Percentiles rank a stretch among this genome's conserved stretches.
phyloP scores from a whole-genome alignment of 2,329 filamentous ascomycete genomes.

The Talaromyces marneffei region DNA sequence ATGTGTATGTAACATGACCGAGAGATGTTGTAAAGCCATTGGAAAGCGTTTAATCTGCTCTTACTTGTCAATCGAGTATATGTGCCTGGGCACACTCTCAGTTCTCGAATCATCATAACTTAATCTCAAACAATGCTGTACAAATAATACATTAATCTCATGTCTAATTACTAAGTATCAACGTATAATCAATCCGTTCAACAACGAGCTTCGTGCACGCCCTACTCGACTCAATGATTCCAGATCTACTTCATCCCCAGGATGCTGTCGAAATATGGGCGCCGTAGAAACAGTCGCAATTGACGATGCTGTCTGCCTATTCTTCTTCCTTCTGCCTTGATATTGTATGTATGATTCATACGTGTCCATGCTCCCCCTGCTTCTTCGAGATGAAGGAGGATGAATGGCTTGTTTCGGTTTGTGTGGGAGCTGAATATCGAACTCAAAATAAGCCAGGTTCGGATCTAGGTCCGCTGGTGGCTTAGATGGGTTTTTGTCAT shows the following conservation, averaged over 20 bases:
- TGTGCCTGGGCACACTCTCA: background rate
- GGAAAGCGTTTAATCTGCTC: background rate
- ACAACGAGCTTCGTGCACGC: constrained; percentile 10
- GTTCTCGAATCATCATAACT: background rate
- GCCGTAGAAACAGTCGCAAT: constrained; percentile 8
- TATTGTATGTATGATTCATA: background rate
- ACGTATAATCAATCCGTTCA: background rate
- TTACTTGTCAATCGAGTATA: background rate
- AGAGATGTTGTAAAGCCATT: background rate
- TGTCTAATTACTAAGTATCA: background rate
- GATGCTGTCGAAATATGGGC: constrained; percentile 13
- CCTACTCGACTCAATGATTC: background rate
- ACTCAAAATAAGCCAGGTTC: background rate
- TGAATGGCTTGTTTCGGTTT: background rate
- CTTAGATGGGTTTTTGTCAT: background rate
- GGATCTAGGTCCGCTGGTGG: background rate
- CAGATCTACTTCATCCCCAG: constrained; percentile 10
- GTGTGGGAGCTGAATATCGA: background rate
- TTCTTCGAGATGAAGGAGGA: background rate
- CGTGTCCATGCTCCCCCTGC: background rate
- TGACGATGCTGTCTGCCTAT: background rate
- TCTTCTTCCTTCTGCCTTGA: background rate
- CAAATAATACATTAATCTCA: background rate
- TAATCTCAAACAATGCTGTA: background rate
- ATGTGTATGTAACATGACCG: no score